These are phyloP conservation scores for Calocybe gambosa DNA, from an alignment of 1,284 basidiomycete species.

Conservation along the genomic window DNA sequence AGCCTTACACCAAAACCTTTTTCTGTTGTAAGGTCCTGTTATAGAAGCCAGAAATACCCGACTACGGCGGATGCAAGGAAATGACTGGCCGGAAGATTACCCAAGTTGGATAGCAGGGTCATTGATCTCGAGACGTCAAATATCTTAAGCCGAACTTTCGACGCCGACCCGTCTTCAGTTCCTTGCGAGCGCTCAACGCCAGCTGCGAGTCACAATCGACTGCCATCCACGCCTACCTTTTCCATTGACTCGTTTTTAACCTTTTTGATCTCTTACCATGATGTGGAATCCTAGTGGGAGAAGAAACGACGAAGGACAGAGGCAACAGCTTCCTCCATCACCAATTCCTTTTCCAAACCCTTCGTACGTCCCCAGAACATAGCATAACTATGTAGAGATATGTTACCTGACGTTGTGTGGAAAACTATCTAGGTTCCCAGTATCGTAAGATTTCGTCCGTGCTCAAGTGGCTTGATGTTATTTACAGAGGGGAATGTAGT, in stretches of 20 bases:
- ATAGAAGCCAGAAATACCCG: too few species aligned
- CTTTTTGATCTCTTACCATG: conserved; percentile 16
- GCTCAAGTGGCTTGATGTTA: not conserved
- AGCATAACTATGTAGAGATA: not conserved
- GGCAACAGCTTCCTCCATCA: conserved; percentile 15
- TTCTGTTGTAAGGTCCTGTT: too few species aligned
- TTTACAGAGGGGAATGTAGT: conserved; percentile 1
- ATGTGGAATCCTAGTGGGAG: conserved; percentile 30
- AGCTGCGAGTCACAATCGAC: not conserved
- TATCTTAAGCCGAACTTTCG: too few species aligned
- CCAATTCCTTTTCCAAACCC: not conserved
- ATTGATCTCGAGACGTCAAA: too few species aligned
- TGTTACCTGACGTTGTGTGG: too few species aligned
- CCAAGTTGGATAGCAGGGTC: too few species aligned
- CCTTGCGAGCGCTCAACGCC: not conserved
- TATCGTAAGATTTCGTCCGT: conserved; percentile 10
- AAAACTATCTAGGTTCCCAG: conserved; percentile 4
- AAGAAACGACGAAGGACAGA: conserved; percentile 12
- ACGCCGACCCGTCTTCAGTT: too few species aligned
- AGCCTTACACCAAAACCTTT: too few species aligned
- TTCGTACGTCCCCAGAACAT: conserved; percentile 1
- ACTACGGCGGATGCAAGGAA: too few species aligned
- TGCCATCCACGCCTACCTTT: not conserved
- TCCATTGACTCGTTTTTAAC: conserved; percentile 9
- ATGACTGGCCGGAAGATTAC: too few species aligned